These are phyloP conservation scores for Verbascum thapsus DNA, from an alignment of 257 asterid genomes.

Conservation along the genomic window DNA sequence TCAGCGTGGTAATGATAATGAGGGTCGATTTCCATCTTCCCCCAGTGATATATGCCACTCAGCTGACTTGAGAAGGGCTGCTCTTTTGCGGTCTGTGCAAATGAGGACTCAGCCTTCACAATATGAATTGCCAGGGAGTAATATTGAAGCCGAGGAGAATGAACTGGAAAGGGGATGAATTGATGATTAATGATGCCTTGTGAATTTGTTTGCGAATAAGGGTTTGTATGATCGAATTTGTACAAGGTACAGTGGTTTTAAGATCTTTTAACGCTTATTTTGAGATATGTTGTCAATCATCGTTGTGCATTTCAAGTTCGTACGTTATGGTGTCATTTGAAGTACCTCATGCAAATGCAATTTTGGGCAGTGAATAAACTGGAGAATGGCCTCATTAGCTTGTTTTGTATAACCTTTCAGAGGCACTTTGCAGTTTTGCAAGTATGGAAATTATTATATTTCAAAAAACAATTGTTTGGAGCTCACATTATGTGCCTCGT, in stretches of 20 bases:
- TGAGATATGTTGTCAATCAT: too few relatives aligned
- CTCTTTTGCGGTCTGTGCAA: conserved; percentile 87
- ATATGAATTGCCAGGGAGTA: conserved; percentile 48
- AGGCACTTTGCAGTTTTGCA: neutral
- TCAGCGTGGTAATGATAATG: conserved; percentile 85
- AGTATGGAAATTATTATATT: neutral
- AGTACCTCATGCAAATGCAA: too few relatives aligned
- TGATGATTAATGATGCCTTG: neutral
- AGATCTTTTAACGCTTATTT: too few relatives aligned
- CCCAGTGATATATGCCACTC: conserved; percentile 99
- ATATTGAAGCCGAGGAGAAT: conserved; percentile 59
- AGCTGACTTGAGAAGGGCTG: conserved; percentile 87
- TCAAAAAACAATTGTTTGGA: too few relatives aligned
- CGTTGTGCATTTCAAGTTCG: too few relatives aligned
- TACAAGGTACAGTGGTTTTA: too few relatives aligned
- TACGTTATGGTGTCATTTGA: too few relatives aligned
- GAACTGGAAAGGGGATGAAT: conserved; percentile 43
- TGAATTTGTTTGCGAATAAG: too few relatives aligned
- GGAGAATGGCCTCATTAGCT: too few relatives aligned
- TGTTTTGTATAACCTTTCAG: neutral
- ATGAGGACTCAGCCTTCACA: conserved; percentile 81
- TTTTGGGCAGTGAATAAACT: too few relatives aligned
- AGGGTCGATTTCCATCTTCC: conserved; percentile 93
- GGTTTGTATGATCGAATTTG: too few relatives aligned
- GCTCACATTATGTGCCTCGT: too few relatives aligned